Base-by-base conservation (phyloP, 2,329 filamentous ascomycete genomes). In the Salinomyces thailandicus region DNA sequence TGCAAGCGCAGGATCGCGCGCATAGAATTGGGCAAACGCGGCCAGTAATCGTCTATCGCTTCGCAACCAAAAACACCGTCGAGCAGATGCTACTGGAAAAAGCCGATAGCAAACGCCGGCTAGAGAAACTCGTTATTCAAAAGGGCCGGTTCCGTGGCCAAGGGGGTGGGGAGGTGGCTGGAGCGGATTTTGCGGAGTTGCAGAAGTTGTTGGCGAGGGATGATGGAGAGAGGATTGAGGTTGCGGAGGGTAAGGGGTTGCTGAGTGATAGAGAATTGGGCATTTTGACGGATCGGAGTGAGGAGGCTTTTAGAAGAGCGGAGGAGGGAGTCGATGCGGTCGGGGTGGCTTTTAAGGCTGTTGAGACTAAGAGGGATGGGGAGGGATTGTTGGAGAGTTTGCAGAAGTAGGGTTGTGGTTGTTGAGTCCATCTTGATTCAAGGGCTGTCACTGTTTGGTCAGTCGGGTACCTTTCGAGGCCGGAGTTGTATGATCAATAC, bases 101-200 rank as follows among this genome's bases (percentile, higher is more conserved):
- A 20, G 91, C 91, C 0, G 86, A 95, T 50, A 85, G 83, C 1
- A 98, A 98, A 61, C 79, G 91, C 0, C 74, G 87, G 1, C 71
- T 98, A 0, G 91, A 98, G 58, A 93, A 95, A 55, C 69, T 98
- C 0, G 85, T 98, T 5, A 98, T 98, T 52, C 83, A 89, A 43
- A 96, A 96, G 58, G 89, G 89, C 2, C 79, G 82, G 4, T 89
- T 93, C 60, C 76, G 40, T 63, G 47, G 66, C n/a, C n/a, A n/a
- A n/a, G n/a, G n/a, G n/a, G 59, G 60, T 13, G 60, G 83, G 1
- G 72, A 78, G 35, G 69, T 47, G 12, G 48, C 41, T 5, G 54
- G 62, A 12, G 65, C 62, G 15, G 66, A 68, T 35, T 55, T 69
- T 36, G 61, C 66, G 18, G 67, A 71, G 43, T 41, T 71, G 47